phyloP scores from a whole-genome alignment of 768 basidiomycete species.

The Austroboletus eburneus region DNA sequence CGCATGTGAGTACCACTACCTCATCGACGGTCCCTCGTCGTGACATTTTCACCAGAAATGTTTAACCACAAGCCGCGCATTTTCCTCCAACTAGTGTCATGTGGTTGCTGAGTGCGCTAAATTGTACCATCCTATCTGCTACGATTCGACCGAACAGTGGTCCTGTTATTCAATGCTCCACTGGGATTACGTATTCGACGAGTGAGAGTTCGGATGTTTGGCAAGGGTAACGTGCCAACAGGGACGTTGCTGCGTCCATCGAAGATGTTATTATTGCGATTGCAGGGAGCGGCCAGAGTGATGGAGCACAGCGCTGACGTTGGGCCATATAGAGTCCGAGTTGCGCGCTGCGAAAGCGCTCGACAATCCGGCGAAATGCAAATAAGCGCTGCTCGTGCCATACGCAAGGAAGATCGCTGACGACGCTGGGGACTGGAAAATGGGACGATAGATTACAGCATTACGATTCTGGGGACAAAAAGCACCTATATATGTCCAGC shows the following conservation, averaged over 20 bases:
- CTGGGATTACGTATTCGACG: slow-evolving; percentile 83
- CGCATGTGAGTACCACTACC: slow-evolving; percentile 54
- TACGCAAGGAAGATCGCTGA: slow-evolving; percentile 88
- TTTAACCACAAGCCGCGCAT: slow-evolving; percentile 59
- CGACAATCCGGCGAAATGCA: slow-evolving; percentile 84
- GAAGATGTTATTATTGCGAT: slow-evolving; percentile 52
- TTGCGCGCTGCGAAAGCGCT: slow-evolving; percentile 71
- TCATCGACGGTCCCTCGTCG: not conserved
- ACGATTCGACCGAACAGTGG: slow-evolving; percentile 74
- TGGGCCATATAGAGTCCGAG: slow-evolving; percentile 86
- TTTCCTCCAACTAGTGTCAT: slow-evolving; percentile 65
- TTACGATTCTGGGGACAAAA: too few species aligned
- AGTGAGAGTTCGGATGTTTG: slow-evolving; percentile 77
- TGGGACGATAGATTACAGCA: too few species aligned
- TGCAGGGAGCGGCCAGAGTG: slow-evolving; percentile 56
- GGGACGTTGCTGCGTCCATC: slow-evolving; percentile 52
- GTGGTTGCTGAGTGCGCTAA: slow-evolving; percentile 54
- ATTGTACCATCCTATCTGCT: slow-evolving; percentile 59
- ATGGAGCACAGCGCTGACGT: slow-evolving; percentile 79
- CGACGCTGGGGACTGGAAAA: too few species aligned
- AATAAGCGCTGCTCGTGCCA: slow-evolving; percentile 59
- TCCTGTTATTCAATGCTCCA: slow-evolving; percentile 72
- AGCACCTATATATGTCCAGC: too few species aligned
- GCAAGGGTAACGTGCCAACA: slow-evolving; percentile 59
- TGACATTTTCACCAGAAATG: slow-evolving; percentile 55